Conservation (phyloP, 805 yeast genomes). For the Suhomyces sp. region DNA sequence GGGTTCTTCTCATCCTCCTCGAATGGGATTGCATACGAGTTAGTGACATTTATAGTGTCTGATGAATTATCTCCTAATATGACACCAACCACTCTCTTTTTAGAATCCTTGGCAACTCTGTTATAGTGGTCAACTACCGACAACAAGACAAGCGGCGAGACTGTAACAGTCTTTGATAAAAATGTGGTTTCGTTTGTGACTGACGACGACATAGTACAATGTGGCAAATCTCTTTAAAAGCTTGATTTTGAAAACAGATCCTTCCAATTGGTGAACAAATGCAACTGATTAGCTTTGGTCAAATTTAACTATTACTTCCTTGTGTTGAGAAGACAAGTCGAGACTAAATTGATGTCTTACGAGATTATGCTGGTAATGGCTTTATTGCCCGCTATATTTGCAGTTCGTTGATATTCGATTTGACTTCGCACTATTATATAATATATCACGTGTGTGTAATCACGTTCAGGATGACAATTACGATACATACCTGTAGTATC, state of each 20-base stretch:
- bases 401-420: not conserved
- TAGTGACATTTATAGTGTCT: conserved; percentile 68
- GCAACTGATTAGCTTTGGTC: not conserved
- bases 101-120: conserved; percentile 66
- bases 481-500: not conserved
- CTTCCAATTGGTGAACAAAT: not conserved
- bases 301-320: not conserved
- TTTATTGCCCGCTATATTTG: not conserved
- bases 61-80: conserved; percentile 75
- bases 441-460: not conserved
- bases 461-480: not conserved
- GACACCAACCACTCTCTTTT: conserved; percentile 91
- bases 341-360: not conserved
- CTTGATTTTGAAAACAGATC: not conserved
- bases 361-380: not conserved
- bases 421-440: not conserved
- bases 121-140: conserved; percentile 96
- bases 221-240: not conserved
- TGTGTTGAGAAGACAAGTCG: not conserved
- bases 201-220: not conserved
- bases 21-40: conserved; percentile 95
- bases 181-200: conserved; percentile 35
- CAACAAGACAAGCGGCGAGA: conserved; percentile 90
- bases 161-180: conserved; percentile 64
- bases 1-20: conserved; percentile 94